Conservation (phyloP, 768 basidiomycete genomes). For the Hygrocybe punicea region DNA sequence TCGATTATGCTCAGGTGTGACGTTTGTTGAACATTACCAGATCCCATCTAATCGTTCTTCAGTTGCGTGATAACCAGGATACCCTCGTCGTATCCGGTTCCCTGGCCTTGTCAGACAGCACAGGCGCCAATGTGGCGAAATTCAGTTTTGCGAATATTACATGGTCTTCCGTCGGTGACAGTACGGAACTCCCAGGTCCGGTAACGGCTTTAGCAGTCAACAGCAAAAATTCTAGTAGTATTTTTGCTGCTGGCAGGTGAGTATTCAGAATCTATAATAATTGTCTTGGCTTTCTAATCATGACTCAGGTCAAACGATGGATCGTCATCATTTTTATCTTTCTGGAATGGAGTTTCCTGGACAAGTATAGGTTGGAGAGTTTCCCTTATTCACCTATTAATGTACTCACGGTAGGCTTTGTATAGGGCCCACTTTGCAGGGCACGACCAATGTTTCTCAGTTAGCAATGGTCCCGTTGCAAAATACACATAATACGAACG, state of each 20-base stretch:
- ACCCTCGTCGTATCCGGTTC: slow-evolving; percentile 77
- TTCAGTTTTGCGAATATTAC: slow-evolving; percentile 68
- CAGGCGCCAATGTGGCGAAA: slow-evolving; percentile 66
- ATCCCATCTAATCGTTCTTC: slow-evolving; percentile 9
- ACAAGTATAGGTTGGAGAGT: slow-evolving; percentile 49
- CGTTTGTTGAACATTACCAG: not conserved
- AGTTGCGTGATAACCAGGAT: slow-evolving; percentile 56
- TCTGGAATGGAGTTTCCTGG: slow-evolving; percentile 86
- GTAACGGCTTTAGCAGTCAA: slow-evolving; percentile 88
- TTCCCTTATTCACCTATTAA: not conserved
- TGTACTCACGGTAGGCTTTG: not conserved
- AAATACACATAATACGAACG: slow-evolving; percentile 65
- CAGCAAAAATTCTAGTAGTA: slow-evolving; percentile 70
- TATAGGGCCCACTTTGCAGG: slow-evolving; percentile 55
- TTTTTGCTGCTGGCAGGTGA: slow-evolving; percentile 88
- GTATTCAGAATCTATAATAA: slow-evolving; percentile 22
- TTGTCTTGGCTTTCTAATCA: slow-evolving; percentile 2
- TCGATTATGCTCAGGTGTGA: slow-evolving; percentile 81
- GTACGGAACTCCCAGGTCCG: slow-evolving; percentile 74
- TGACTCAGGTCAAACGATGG: slow-evolving; percentile 51
- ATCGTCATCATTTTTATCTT: slow-evolving; percentile 65
- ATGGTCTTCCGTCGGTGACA: slow-evolving; percentile 68
- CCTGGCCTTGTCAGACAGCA: slow-evolving; percentile 62
- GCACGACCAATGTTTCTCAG: slow-evolving; percentile 68
- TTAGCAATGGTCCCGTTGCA: slow-evolving; percentile 88